Base-by-base conservation (phyloP, 805 yeast species). In the Saccharomycopsis sp. region DNA sequence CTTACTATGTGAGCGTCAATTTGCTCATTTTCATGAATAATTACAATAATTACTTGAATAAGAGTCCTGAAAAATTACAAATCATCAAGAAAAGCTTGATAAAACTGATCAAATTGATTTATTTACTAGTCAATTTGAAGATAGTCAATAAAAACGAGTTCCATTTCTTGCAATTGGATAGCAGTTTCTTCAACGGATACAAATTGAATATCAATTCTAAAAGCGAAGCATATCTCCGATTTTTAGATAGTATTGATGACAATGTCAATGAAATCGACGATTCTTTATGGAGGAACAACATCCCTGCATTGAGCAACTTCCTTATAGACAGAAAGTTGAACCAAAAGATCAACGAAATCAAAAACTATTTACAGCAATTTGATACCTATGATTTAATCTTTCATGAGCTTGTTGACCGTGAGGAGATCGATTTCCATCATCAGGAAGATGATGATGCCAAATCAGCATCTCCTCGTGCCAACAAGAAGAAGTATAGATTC, bases 321-420 rank as follows among this genome's bases (percentile, higher is more conserved):
- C 44, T 24, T 5, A 20, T 59, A 23, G 62, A 59, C 9, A 57
- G 57, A 42, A 59, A 54, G 35, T 25, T 59, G 49, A 57, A 54
- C 35, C 51, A 44, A 14, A 52, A 58, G 7, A 54, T 54, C 22
- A 54, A 56, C 38, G 51, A 59, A 19, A 59, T 62, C 25, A 62
- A 59, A 23, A 47, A 24, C 19, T 59, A 56, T 41, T 56, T 61
- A 52, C 52, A 49, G 7, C 42, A 58, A 42, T 58, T 58, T 61
- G 63, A 61, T 44, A 53, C 57, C 38, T 58, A 50, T 24, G 63
- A 61, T 47, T 22, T 53, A 23, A 58, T 61, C 14, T 61, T 61
- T 50, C 59, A 61, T 49, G 58, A 61, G 25, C 52, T 61, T 20
- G 51, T 56, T 5, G 61, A 61, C 7, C 23, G 61, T 14, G 29